Conservation (phyloP, 352 stramenopile genomes). For the Phytophthora sojae region DNA sequence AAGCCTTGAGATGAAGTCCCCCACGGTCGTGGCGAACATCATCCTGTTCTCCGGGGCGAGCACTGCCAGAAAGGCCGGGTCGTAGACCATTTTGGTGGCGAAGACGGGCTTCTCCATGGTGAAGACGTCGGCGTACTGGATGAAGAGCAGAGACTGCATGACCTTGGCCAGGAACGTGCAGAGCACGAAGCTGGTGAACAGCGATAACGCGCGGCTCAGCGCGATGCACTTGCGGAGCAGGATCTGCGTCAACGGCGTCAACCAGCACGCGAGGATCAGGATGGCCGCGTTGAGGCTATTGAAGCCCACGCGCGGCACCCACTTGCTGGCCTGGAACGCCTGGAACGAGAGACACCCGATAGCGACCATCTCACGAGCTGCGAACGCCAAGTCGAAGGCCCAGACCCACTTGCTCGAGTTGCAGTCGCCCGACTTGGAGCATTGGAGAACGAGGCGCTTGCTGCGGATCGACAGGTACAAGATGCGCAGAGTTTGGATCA, state of each 20-base stretch:
- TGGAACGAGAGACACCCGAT: slow-evolving; percentile 33
- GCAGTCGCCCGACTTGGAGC: slow-evolving; percentile 3
- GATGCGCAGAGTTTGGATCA: slow-evolving; percentile 31
- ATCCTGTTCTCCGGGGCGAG: slow-evolving; percentile 27
- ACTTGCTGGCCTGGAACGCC: slow-evolving; percentile 32
- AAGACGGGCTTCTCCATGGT: slow-evolving; percentile 11
- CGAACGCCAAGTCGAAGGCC: slow-evolving; percentile 20
- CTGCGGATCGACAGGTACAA: slow-evolving; percentile 23
- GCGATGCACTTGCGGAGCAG: slow-evolving; percentile 16
- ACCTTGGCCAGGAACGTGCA: slow-evolving; percentile 31
- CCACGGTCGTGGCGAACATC: slow-evolving; percentile 34
- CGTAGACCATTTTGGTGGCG: slow-evolving; percentile 21
- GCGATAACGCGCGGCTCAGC: slow-evolving; percentile 20
- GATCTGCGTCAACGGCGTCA: slow-evolving; percentile 30
- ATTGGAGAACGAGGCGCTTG: slow-evolving; percentile 32
- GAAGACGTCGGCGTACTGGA: slow-evolving; percentile 18
- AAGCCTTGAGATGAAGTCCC: slow-evolving; percentile 29
- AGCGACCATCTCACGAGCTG: slow-evolving; percentile 24
- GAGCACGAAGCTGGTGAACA: slow-evolving; percentile 26
- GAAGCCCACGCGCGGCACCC: slow-evolving; percentile 14
- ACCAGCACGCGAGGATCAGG: slow-evolving; percentile 29
- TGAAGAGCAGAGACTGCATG: slow-evolving; percentile 21
- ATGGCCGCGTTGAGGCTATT: slow-evolving; percentile 30
- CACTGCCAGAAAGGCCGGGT: slow-evolving; percentile 24
- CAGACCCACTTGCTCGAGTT: slow-evolving; percentile 1